These are phyloP conservation scores for Kalaharituber pfeilii DNA, from an alignment of 2,329 filamentous ascomycete species.

Conservation along the genomic window DNA sequence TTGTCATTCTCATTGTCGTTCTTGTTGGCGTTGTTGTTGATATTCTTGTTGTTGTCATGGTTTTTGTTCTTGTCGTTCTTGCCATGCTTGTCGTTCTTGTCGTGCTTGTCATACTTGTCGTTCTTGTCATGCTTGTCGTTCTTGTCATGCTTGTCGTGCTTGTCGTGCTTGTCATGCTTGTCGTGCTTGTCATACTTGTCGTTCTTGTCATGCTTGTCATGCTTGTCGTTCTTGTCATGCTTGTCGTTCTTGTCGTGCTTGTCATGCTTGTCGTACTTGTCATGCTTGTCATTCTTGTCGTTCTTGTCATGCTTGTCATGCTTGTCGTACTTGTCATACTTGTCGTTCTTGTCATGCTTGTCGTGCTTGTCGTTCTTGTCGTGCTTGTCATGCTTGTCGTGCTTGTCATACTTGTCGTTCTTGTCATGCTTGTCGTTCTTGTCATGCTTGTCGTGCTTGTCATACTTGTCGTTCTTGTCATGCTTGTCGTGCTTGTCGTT, in stretches of 20 bases:
- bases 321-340: too few species aligned
- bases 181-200: neutral
- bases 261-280: neutral
- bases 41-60: neutral
- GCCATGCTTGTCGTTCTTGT: neutral
- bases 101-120: neutral
- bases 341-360: neutral
- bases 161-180: too few species aligned
- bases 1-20: neutral
- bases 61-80: neutral
- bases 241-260: neutral
- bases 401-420: neutral
- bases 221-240: neutral
- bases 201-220: neutral
- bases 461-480: too few species aligned
- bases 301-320: neutral
- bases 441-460: too few species aligned
- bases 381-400: neutral
- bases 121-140: neutral
- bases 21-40: neutral
- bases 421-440: neutral
- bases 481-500: neutral
- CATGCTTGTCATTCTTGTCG: too few species aligned
- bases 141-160: neutral
- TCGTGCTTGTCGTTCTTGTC: too few species aligned